Evolutionary conservation across 257 asterid genomes (phyloP).

Genomic region (Solanum neorickii): DNA sequence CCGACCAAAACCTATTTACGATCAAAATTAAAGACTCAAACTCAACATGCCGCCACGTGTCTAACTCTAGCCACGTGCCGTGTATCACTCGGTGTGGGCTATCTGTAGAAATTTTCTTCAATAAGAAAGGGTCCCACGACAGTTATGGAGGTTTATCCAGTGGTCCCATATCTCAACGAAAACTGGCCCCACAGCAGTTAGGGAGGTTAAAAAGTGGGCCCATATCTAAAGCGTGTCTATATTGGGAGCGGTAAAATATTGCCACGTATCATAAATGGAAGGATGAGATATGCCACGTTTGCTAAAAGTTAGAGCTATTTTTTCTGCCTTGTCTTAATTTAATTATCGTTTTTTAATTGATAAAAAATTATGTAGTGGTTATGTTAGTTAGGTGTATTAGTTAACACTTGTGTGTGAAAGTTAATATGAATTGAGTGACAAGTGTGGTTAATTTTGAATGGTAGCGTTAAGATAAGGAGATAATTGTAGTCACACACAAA

Average conservation of each 20-base stretch:
- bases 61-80: not conserved
- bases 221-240: not conserved
- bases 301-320: not conserved
- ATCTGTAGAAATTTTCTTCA: not conserved
- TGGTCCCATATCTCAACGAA: not conserved
- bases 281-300: not conserved
- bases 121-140: not conserved
- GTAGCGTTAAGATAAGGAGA: not conserved
- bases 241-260: not conserved
- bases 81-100: not conserved
- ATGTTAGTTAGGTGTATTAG: not conserved
- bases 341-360: not conserved
- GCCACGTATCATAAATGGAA: not conserved
- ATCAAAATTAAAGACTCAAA: not conserved
- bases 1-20: not conserved
- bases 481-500: not conserved
- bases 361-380: not conserved
- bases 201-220: not conserved
- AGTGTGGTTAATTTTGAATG: not conserved
- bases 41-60: not conserved
- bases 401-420: not conserved
- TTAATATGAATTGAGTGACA: not conserved
- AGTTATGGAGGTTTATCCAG: not conserved
- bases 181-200: not conserved
- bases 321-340: not conserved